A percentile compares a stretch with the other conserved stretches of the same genome.
Evolutionary conservation across 1,284 basidiomycete species (phyloP).

Genomic region (Marasmius fiardii): DNA sequence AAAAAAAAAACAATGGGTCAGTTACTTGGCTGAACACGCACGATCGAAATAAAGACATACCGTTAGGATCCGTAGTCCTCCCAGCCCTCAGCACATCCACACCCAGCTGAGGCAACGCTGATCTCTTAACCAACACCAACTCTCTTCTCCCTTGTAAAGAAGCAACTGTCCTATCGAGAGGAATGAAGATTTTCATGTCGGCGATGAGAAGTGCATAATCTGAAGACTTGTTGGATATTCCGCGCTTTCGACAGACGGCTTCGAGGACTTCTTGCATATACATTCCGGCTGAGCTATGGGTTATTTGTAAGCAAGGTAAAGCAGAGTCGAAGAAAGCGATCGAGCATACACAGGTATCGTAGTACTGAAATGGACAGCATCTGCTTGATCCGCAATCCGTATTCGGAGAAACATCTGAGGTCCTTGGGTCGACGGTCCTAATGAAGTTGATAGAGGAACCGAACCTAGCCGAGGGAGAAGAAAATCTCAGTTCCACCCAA

Average conservation of each 20-base stretch:
- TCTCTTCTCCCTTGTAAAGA: constrained; percentile 86
- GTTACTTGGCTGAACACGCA: no score
- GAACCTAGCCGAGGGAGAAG: constrained; percentile 31
- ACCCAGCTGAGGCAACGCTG: constrained; percentile 69
- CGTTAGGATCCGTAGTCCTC: constrained; percentile 87
- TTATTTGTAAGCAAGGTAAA: background rate
- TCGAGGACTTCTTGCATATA: constrained; percentile 97
- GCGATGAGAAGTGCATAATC: constrained; percentile 84
- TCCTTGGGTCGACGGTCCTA: constrained; percentile 67
- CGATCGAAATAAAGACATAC: constrained; percentile 42
- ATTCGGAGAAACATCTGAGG: constrained; percentile 81
- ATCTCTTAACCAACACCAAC: constrained; percentile 79
- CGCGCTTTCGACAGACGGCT: constrained; percentile 73
- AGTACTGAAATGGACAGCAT: constrained; percentile 79
- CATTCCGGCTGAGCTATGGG: constrained; percentile 81
- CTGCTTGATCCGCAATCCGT: constrained; percentile 72
- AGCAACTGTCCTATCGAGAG: constrained; percentile 93
- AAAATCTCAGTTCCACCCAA: constrained; percentile 29
- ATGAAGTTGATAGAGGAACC: constrained; percentile 55
- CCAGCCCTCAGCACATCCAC: constrained; percentile 58
- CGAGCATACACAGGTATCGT: constrained; percentile 81
- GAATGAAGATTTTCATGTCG: constrained; percentile 81
- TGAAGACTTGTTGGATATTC: constrained; percentile 68
- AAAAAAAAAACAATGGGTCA: no score
- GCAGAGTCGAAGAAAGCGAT: background rate